Base-by-base conservation (phyloP, 2,329 filamentous ascomycete genomes). In the Dothidotthia symphoricarpi region DNA sequence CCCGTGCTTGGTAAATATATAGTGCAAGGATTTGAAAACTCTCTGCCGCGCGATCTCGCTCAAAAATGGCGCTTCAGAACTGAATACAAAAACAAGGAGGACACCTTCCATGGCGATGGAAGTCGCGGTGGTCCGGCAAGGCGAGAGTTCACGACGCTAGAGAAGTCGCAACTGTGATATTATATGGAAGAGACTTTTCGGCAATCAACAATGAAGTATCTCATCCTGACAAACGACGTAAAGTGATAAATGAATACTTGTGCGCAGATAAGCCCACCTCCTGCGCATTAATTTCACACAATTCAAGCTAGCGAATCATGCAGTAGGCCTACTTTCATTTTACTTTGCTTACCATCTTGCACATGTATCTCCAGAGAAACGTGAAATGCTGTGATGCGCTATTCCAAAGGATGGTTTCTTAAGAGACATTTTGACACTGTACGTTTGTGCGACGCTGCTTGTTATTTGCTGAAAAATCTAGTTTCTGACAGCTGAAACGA, bases 1-100 rank as follows among this genome's bases (percentile, higher is more conserved):
- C 49, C 49, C 12, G 36, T 53, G 2, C 16, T 57, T 11, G 49
- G 49, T 3, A 39, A 44, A 16, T 57, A 46, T 19, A 13, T 39
- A 19, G 34, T 29, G 4, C 33, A 39, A 11, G 40, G 26, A 11
- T 34, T 49, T 8, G 33, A 35, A 17, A 22, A 32, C 8, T 25
- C 15, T 5, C 29, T 43, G n/a, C 36, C 41, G 10, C 14, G 6
- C n/a, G 39, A 45, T 9, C 26, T 45, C 12, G 27, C 14, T 10
- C 16, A 30, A 9, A 38, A 50, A 28, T 47, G 47, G 44, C 36
- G 34, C 2, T 47, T 47, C 16, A 45, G 36, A 24, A 27, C 16
- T 8, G 46, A 43, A 16, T 41, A 43, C 14, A 34, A 17, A 5
- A 17, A 33, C 8, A 19, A 34, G 13, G n/a, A 37, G 2, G 16